These are phyloP conservation scores for Fulvia fulva DNA, from an alignment of 2,329 filamentous ascomycete genomes.

Conservation along the genomic window DNA sequence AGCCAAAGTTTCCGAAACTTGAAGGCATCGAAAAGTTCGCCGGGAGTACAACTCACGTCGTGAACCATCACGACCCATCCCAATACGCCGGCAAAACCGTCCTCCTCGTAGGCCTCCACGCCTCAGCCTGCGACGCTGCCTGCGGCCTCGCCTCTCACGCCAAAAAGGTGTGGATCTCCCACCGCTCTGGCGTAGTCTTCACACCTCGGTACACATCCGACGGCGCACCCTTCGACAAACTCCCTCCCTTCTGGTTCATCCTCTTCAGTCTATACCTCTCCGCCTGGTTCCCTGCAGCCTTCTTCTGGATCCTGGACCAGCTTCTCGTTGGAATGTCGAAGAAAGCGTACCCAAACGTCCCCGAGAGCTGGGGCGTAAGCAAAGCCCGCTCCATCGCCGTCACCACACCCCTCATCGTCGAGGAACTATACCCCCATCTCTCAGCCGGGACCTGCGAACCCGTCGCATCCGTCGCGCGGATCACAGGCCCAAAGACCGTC, in stretches of 20 bases:
- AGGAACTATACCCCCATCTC: constrained; percentile 30
- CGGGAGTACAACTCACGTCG: constrained; percentile 39
- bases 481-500: constrained; percentile 28
- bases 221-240: constrained; percentile 4
- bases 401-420: constrained; percentile 30
- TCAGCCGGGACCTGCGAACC: constrained; percentile 29
- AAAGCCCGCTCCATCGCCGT: constrained; percentile 29
- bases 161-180: neutral
- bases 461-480: constrained; percentile 23
- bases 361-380: constrained; percentile 25
- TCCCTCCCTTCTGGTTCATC: constrained; percentile 21
- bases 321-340: constrained; percentile 6
- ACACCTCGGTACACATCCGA: neutral
- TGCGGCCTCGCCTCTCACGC: neutral
- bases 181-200: neutral
- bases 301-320: constrained; percentile 7
- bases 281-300: neutral
- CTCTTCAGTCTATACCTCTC: constrained; percentile 10
- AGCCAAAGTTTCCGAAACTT: constrained; percentile 37
- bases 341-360: constrained; percentile 11
- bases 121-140: constrained; percentile 37
- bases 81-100: constrained; percentile 42
- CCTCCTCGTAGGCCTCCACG: constrained; percentile 43
- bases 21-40: constrained; percentile 37
- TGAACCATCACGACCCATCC: constrained; percentile 25